Evolutionary conservation across 148 eudicot species (phyloP).

Genomic region (Linanthus parryae): DNA sequence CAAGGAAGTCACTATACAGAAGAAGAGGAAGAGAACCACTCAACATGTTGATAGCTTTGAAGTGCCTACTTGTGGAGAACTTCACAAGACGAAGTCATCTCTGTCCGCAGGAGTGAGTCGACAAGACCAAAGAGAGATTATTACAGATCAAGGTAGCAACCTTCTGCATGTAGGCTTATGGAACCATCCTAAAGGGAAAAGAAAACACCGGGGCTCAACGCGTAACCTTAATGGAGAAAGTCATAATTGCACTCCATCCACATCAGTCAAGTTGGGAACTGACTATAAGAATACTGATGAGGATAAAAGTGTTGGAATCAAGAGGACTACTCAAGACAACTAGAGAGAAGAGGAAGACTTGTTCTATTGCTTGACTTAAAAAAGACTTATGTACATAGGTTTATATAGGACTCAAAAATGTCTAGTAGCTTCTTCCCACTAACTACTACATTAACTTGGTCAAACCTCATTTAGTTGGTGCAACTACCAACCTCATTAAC

Average conservation of each 20-base stretch:
- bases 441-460: no score
- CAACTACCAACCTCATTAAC: no score
- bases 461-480: no score
- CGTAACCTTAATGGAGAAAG: slow-evolving; percentile 13
- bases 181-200: slow-evolving; percentile 43
- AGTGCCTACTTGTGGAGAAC: slow-evolving; percentile 1
- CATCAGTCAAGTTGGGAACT: slow-evolving; percentile 8
- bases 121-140: slow-evolving; percentile 1
- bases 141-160: slow-evolving; percentile 10
- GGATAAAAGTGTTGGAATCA: no score
- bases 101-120: slow-evolving; percentile 7
- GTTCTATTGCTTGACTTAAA: no score
- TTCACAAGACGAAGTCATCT: slow-evolving; percentile 1
- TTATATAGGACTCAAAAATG: no score
- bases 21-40: slow-evolving; percentile 17
- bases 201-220: slow-evolving; percentile 15
- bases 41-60: slow-evolving; percentile 9
- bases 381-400: no score
- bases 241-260: slow-evolving; percentile 4
- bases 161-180: slow-evolving; percentile 19
- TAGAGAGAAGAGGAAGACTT: no score
- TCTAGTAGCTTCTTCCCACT: no score
- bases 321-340: no score
- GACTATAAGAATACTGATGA: slow-evolving; percentile 6
- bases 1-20: slow-evolving; percentile 6